Percentiles rank a stretch among this genome's conserved stretches.
phyloP scores from a whole-genome alignment of 2,329 filamentous ascomycete genomes.

The Botrytis paeoniae region DNA sequence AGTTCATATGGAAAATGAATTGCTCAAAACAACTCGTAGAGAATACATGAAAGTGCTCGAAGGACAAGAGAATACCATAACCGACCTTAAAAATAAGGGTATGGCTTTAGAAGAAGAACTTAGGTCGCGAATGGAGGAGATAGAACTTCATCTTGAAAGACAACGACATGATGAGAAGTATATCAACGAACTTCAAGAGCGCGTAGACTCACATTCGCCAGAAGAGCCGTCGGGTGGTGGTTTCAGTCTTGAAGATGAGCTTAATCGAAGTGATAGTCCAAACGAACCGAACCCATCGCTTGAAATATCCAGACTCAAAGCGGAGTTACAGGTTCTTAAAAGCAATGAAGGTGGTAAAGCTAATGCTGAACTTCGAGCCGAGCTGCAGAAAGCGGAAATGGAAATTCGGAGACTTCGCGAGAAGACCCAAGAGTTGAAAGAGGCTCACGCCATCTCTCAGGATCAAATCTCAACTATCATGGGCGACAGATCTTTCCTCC shows the following conservation, averaged over 20 bases:
- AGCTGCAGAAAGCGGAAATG: slow-evolving; percentile 54
- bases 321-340: slow-evolving; percentile 59
- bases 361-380: slow-evolving; percentile 51
- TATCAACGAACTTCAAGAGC: slow-evolving; percentile 26
- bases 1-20: slow-evolving; percentile 33
- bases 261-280: slow-evolving; percentile 42
- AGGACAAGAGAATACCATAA: slow-evolving; percentile 36
- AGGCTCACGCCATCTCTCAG: slow-evolving; percentile 56
- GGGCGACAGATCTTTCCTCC: slow-evolving; percentile 39
- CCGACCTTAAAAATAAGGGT: slow-evolving; percentile 44
- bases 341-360: slow-evolving; percentile 54
- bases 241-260: slow-evolving; percentile 57
- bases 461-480: slow-evolving; percentile 56
- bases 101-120: slow-evolving; percentile 45
- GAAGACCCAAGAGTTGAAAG: slow-evolving; percentile 55
- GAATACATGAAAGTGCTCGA: slow-evolving; percentile 41
- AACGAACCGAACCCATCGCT: slow-evolving; percentile 47
- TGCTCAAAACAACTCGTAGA: slow-evolving; percentile 39
- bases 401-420: slow-evolving; percentile 52
- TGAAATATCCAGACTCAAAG: slow-evolving; percentile 56
- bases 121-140: slow-evolving; percentile 26
- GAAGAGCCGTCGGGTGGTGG: slow-evolving; percentile 31
- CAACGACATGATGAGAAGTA: slow-evolving; percentile 46
- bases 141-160: slow-evolving; percentile 39
- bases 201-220: slow-evolving; percentile 19